Conservation (phyloP, 2,329 filamentous ascomycete genomes). For the Colletotrichum nymphaeae region DNA sequence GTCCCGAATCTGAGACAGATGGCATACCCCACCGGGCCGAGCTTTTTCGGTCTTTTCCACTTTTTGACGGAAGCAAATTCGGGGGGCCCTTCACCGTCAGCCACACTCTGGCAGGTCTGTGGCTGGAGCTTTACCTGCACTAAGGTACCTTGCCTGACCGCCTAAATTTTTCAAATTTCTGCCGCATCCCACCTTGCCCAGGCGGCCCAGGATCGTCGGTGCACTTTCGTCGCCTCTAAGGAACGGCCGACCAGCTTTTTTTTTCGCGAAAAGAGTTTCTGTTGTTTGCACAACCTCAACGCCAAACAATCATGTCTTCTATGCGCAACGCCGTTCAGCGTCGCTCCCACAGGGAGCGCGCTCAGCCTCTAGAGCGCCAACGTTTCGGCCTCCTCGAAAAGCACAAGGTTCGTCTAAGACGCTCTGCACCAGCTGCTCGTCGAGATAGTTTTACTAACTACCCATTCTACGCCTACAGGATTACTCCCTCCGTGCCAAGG, state of each 20-base stretch:
- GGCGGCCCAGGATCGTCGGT: background rate
- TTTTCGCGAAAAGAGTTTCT: background rate
- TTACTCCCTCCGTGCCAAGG: slow-evolving; percentile 72
- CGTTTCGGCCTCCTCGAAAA: slow-evolving; percentile 96
- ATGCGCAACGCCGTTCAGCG: slow-evolving; percentile 77
- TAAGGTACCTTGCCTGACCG: slow-evolving; percentile 18
- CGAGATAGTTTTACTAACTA: background rate
- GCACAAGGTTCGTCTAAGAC: slow-evolving; percentile 75
- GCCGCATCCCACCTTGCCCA: slow-evolving; percentile 34
- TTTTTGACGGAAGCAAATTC: background rate
- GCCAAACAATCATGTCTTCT: slow-evolving; percentile 55
- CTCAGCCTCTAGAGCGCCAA: slow-evolving; percentile 84
- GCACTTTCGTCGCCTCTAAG: background rate
- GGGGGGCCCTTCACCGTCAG: background rate
- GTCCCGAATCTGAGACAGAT: background rate
- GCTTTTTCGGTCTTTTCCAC: background rate
- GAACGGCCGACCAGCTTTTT: background rate
- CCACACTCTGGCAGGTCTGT: slow-evolving; percentile 1
- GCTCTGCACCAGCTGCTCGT: background rate
- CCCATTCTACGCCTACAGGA: slow-evolving; percentile 53
- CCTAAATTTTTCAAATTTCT: slow-evolving; percentile 38
- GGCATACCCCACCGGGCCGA: slow-evolving; percentile 9
- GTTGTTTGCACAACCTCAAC: background rate
- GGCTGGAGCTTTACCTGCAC: slow-evolving; percentile 14
- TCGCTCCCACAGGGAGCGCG: slow-evolving; percentile 90